Evolutionary conservation across 176 grass and related monocot genomes (phyloP).

Genomic region (Stipa capillata): DNA sequence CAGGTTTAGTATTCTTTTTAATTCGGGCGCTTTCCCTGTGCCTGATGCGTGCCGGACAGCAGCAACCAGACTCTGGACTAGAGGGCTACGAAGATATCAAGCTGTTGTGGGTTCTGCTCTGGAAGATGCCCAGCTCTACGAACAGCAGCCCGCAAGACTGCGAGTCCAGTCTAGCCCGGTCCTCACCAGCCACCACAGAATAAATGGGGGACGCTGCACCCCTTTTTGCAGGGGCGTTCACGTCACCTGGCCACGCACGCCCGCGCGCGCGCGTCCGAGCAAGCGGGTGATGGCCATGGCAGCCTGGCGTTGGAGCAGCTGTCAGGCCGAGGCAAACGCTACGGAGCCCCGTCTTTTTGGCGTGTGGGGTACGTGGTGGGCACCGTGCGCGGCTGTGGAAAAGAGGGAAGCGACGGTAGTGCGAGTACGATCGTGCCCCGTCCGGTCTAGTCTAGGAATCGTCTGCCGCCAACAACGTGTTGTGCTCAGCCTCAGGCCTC

Average conservation of each 20-base stretch:
- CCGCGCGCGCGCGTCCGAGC: not conserved
- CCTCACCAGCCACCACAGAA: not conserved
- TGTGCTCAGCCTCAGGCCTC: not conserved
- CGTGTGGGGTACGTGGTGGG: not conserved
- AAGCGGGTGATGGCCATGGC: too few relatives aligned
- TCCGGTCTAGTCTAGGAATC: not conserved
- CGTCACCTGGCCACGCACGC: not conserved
- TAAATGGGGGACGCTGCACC: not conserved
- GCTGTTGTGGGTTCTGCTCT: not conserved
- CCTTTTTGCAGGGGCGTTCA: not conserved
- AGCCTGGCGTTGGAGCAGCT: conserved; percentile 20
- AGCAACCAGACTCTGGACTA: not conserved
- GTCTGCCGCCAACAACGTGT: conserved; percentile 14
- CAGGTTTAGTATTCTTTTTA: not conserved
- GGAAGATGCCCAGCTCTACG: not conserved
- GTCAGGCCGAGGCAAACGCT: not conserved
- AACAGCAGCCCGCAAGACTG: not conserved
- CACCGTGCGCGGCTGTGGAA: not conserved
- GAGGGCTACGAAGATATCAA: not conserved
- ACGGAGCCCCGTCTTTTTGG: not conserved
- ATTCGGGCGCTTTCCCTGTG: not conserved
- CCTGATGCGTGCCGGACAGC: not conserved
- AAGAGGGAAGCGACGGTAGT: not conserved
- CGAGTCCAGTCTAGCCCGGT: not conserved
- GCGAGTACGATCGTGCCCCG: not conserved